Evolutionary conservation across 257 asterid genomes (phyloP).

Genomic region (Mentha longifolia): DNA sequence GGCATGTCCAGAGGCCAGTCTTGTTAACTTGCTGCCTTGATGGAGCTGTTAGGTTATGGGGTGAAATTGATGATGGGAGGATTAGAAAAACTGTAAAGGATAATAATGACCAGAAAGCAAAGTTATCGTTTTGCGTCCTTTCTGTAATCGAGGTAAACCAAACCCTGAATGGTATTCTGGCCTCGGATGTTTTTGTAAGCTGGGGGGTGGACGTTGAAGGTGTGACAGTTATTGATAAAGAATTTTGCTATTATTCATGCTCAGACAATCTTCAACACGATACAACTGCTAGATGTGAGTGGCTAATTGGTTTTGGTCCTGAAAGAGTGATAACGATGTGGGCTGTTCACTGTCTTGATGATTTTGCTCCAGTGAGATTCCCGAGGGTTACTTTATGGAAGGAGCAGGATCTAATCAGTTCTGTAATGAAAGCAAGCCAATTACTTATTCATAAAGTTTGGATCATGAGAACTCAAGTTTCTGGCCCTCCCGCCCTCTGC

Average conservation of each 20-base stretch:
- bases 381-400: conserved; percentile 94
- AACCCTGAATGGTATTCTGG: conserved; percentile 64
- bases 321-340: conserved; percentile 60
- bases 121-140: conserved; percentile 64
- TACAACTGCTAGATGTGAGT: conserved; percentile 79
- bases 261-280: conserved; percentile 56
- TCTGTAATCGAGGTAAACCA: conserved; percentile 86
- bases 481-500: conserved; percentile 74
- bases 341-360: conserved; percentile 96
- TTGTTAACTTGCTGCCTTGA: conserved; percentile 86
- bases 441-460: conserved; percentile 55
- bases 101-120: conserved; percentile 56
- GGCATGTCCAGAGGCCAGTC: conserved; percentile 56
- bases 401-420: conserved; percentile 52
- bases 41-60: conserved; percentile 95
- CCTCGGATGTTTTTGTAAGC: conserved; percentile 64
- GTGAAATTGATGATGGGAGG: conserved; percentile 86
- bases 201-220: conserved; percentile 85
- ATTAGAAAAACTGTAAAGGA: conserved; percentile 69
- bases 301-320: conserved; percentile 91
- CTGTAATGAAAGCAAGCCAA: conserved; percentile 51
- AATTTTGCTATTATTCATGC: conserved; percentile 53
- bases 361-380: conserved; percentile 82
- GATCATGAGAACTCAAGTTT: conserved; percentile 69
- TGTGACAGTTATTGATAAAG: conserved; percentile 45